These are phyloP conservation scores for Salix udensis DNA, from an alignment of 345 rosid species.

Conservation along the genomic window DNA sequence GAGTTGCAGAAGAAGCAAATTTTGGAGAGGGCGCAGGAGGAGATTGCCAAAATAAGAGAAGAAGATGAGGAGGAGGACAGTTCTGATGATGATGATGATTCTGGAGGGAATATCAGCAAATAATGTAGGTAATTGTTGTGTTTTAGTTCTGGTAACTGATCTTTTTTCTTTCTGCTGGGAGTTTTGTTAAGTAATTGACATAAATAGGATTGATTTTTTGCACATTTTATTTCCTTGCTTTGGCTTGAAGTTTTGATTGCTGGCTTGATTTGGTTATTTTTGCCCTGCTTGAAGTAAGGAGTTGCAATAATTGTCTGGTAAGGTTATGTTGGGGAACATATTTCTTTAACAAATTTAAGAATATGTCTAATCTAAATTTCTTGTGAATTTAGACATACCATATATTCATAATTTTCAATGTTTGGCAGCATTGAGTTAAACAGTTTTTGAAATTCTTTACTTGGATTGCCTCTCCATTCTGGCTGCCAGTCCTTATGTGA, in stretches of 20 bases:
- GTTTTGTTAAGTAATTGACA: background rate
- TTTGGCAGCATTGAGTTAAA: background rate
- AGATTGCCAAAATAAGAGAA: conserved; percentile 49
- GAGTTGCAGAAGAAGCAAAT: conserved; percentile 57
- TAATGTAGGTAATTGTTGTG: conserved; percentile 8
- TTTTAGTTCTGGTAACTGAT: background rate
- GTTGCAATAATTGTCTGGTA: background rate
- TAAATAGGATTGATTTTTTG: background rate
- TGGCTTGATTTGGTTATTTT: background rate
- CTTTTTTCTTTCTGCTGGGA: background rate
- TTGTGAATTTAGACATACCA: no score
- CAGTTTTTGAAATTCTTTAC: background rate
- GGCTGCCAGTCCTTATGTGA: no score
- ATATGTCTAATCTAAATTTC: background rate
- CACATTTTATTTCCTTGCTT: background rate
- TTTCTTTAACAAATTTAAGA: background rate
- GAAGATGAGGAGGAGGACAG: conserved; percentile 16
- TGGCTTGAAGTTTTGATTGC: background rate
- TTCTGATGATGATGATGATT: conserved; percentile 19
- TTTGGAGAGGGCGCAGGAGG: conserved; percentile 44
- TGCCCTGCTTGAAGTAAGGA: background rate
- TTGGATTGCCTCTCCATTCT: background rate
- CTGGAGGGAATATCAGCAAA: conserved; percentile 27
- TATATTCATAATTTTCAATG: no score
- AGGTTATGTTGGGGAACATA: background rate